phyloP scores from a whole-genome alignment of 169 alveolate genomes.

The Plasmodium reichenowi region DNA sequence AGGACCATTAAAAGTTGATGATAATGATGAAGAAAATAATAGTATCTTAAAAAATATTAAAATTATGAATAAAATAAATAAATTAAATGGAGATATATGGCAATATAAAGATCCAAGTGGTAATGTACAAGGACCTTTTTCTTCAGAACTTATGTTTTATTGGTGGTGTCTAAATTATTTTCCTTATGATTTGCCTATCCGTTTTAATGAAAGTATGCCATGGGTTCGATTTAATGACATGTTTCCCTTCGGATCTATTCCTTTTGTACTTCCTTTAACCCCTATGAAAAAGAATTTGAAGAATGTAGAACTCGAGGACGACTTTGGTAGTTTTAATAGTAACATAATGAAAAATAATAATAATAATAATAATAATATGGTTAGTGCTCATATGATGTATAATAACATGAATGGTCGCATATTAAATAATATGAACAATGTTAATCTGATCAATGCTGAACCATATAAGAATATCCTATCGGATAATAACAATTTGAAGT shows the following conservation, averaged over 20 bases:
- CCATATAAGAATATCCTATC: too few relatives aligned
- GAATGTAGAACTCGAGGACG: not conserved
- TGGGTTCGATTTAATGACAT: conserved; percentile 85
- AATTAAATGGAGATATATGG: conserved; percentile 78
- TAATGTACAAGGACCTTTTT: conserved; percentile 85
- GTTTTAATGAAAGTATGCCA: conserved; percentile 83
- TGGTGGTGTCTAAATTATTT: conserved; percentile 85
- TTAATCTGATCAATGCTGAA: too few relatives aligned
- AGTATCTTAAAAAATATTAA: conserved; percentile 3
- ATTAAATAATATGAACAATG: too few relatives aligned
- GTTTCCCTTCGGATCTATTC: conserved; percentile 77
- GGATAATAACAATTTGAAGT: too few relatives aligned
- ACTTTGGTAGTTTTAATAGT: not conserved
- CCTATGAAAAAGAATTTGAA: conserved; percentile 20
- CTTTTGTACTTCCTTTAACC: conserved; percentile 80
- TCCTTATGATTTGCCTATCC: conserved; percentile 81
- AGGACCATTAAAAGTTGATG: too few relatives aligned
- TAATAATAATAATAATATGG: too few relatives aligned
- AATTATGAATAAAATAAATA: conserved; percentile 38
- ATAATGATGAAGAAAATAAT: too few relatives aligned
- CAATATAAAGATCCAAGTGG: conserved; percentile 88
- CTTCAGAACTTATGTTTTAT: conserved; percentile 85
- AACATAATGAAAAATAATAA: too few relatives aligned
- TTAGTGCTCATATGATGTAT: too few relatives aligned
- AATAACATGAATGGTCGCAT: too few relatives aligned